A percentile compares a stretch with the other conserved stretches of the same genome.
These are phyloP conservation scores for Closterium sp. DNA, from an alignment of 139 green algal genomes.

Conservation along the genomic window DNA sequence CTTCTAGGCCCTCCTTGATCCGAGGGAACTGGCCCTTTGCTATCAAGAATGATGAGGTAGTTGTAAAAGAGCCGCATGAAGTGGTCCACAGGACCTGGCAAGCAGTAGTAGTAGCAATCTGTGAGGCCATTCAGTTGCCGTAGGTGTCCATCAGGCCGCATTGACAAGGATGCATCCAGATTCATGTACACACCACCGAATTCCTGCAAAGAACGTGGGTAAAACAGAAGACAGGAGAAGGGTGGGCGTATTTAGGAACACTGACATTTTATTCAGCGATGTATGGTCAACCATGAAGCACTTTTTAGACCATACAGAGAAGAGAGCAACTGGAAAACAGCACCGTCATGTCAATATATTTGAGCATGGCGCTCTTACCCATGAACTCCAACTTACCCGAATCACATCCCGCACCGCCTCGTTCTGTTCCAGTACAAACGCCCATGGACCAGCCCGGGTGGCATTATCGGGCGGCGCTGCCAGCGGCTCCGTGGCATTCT, in stretches of 20 bases:
- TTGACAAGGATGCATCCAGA: not conserved
- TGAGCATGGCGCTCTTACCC: too few relatives aligned
- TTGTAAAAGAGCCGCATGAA: constrained; percentile 21
- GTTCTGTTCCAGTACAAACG: not conserved
- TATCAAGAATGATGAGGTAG: constrained; percentile 7
- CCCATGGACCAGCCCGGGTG: not conserved
- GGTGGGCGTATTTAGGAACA: too few relatives aligned
- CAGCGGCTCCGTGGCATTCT: not conserved
- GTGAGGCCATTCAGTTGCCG: not conserved
- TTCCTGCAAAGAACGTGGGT: constrained; percentile 20
- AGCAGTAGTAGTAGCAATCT: constrained; percentile 24
- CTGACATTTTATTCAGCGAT: too few relatives aligned
- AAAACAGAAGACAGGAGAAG: too few relatives aligned
- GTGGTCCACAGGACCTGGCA: constrained; percentile 22
- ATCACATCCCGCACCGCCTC: not conserved
- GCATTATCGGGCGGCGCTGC: not conserved
- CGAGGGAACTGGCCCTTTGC: not conserved
- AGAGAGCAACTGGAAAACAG: too few relatives aligned
- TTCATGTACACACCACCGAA: constrained; percentile 27
- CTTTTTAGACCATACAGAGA: too few relatives aligned
- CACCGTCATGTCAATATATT: too few relatives aligned
- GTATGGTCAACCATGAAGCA: too few relatives aligned
- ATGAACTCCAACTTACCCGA: not conserved
- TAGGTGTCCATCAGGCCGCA: constrained; percentile 12
- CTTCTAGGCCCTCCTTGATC: not conserved